A percentile compares a stretch with the other conserved stretches of the same genome.
These are phyloP conservation scores for Phlyctochytrium bullatum DNA, from an alignment of 192 early-diverging fungal genomes.

Conservation along the genomic window DNA sequence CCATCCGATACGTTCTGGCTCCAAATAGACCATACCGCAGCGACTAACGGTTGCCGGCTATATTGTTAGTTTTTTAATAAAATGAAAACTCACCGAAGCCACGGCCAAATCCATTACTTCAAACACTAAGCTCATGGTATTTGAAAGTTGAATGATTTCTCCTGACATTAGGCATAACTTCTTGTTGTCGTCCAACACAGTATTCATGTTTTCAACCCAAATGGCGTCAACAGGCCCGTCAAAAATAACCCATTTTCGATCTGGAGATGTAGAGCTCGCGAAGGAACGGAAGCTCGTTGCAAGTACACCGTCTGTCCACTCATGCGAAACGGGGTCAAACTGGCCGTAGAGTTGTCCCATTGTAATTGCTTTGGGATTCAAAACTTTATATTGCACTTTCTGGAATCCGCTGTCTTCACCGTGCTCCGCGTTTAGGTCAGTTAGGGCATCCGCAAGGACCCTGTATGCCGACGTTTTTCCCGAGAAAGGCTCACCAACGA, in stretches of 20 bases:
- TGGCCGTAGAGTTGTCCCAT: constrained; percentile 65
- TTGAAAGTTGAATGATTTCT: constrained; percentile 64
- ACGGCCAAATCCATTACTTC: constrained; percentile 68
- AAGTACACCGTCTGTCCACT: constrained; percentile 64
- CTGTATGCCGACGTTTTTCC: constrained; percentile 61
- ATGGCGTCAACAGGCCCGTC: constrained; percentile 64
- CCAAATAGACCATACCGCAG: constrained; percentile 65
- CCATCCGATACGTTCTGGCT: constrained; percentile 61
- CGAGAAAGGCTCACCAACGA: constrained; percentile 60
- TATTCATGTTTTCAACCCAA: constrained; percentile 69
- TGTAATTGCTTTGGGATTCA: constrained; percentile 62
- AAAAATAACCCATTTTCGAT: constrained; percentile 66
- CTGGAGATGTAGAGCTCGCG: constrained; percentile 49
- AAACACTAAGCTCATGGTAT: constrained; percentile 65
- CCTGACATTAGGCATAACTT: constrained; percentile 64
- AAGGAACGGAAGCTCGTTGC: constrained; percentile 52
- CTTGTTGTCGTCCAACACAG: constrained; percentile 64
- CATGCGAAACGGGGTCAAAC: constrained; percentile 60
- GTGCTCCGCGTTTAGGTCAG: constrained; percentile 35
- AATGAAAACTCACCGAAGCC: constrained; percentile 50
- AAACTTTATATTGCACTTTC: constrained; percentile 52
- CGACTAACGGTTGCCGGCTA: constrained; percentile 63
- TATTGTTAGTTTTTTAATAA: constrained; percentile 5
- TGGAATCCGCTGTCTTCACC: constrained; percentile 45
- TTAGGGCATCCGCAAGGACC: constrained; percentile 55